A percentile compares a stretch with the other conserved stretches of the same genome.
phyloP scores from a whole-genome alignment of 2,329 filamentous ascomycete genomes.

The Colletotrichum tropicicola region DNA sequence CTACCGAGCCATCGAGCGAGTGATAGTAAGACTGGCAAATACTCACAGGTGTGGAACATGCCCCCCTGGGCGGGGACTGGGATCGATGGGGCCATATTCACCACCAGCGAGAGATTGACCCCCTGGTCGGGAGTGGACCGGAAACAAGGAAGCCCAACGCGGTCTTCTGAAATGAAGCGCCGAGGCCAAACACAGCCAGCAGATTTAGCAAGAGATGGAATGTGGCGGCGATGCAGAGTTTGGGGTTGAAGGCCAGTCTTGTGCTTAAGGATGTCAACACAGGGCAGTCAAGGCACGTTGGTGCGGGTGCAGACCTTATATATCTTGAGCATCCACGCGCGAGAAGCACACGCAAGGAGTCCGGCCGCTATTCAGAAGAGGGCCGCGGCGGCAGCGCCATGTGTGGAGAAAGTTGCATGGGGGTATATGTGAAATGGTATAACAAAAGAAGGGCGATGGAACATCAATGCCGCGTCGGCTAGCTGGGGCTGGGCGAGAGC shows the following conservation, averaged over 20 bases:
- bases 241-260: neutral
- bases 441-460: conserved; percentile 11
- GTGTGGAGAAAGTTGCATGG: conserved; percentile 24
- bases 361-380: conserved; percentile 18
- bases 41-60: conserved; percentile 33
- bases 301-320: conserved; percentile 9
- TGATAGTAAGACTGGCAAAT: neutral
- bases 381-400: conserved; percentile 1
- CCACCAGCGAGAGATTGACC: neutral
- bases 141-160: neutral
- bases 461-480: conserved; percentile 27
- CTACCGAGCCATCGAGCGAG: neutral
- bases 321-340: neutral
- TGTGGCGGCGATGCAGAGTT: too few species aligned
- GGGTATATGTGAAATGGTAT: conserved; percentile 10
- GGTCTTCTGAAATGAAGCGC: neutral
- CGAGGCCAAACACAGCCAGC: neutral
- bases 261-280: neutral
- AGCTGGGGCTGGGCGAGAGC: neutral
- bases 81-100: conserved; percentile 29
- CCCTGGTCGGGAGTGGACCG: neutral
- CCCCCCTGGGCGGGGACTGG: conserved; percentile 30
- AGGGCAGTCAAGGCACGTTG: neutral
- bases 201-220: neutral
- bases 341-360: neutral